phyloP scores from a whole-genome alignment of 1,139 yeast species.

The Torulaspora pretoriensis region DNA sequence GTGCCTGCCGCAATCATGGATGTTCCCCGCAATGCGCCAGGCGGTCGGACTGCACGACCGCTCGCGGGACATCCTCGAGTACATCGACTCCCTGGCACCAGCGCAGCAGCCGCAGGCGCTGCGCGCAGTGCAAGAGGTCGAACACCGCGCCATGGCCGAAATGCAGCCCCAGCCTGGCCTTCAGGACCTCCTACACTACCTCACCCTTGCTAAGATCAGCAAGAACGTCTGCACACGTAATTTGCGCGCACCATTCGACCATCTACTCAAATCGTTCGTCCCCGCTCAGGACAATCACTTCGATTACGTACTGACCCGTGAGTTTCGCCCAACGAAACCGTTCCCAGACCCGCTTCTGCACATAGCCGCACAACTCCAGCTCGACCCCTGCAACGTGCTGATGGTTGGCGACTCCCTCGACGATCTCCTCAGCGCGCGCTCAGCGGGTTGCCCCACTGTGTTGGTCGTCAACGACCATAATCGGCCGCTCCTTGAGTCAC shows the following conservation, averaged over 20 bases:
- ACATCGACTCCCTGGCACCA: slow-evolving; percentile 43
- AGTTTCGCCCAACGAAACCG: slow-evolving; percentile 62
- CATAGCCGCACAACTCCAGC: slow-evolving; percentile 46
- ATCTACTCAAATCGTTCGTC: slow-evolving; percentile 44
- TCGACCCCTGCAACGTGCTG: slow-evolving; percentile 44
- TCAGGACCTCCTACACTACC: slow-evolving; percentile 33
- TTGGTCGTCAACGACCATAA: slow-evolving; percentile 49
- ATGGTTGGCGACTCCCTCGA: slow-evolving; percentile 71
- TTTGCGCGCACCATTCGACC: slow-evolving; percentile 44
- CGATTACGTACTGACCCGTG: slow-evolving; percentile 55
- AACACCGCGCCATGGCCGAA: slow-evolving; percentile 52
- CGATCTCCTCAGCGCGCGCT: slow-evolving; percentile 56
- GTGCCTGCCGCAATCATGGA: slow-evolving; percentile 62
- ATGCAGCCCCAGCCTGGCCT: slow-evolving; percentile 54
- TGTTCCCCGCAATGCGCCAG: slow-evolving; percentile 59
- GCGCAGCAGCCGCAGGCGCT: slow-evolving; percentile 44
- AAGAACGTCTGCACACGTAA: slow-evolving; percentile 61
- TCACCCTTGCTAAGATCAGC: slow-evolving; percentile 38
- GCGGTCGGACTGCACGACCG: slow-evolving; percentile 48
- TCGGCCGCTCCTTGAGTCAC: slow-evolving; percentile 37
- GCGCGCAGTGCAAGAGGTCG: slow-evolving; percentile 46
- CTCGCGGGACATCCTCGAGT: slow-evolving; percentile 48
- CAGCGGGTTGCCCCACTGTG: slow-evolving; percentile 56
- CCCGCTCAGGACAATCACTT: slow-evolving; percentile 38
- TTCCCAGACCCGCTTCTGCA: slow-evolving; percentile 55